These are phyloP conservation scores for Cyberlindnera euphorbiae DNA, from an alignment of 805 yeast species.

Conservation along the genomic window DNA sequence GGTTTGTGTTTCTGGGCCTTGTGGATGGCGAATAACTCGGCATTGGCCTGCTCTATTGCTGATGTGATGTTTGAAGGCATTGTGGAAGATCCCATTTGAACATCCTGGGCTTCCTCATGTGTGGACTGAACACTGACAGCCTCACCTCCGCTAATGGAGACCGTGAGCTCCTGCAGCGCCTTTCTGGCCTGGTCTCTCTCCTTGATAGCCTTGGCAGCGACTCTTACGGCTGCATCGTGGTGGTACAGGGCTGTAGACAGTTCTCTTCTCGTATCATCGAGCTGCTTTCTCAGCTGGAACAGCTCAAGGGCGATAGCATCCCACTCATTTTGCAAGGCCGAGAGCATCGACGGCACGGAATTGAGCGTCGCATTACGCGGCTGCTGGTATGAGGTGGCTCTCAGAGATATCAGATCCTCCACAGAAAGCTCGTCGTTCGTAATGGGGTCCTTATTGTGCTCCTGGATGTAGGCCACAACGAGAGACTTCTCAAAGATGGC, in stretches of 20 bases:
- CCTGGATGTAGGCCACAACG: constrained; percentile 55
- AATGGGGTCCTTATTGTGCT: constrained; percentile 73
- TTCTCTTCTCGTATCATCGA: constrained; percentile 62
- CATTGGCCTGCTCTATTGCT: constrained; percentile 12
- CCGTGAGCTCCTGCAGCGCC: constrained; percentile 57
- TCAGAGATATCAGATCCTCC: constrained; percentile 52
- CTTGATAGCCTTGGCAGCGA: constrained; percentile 67
- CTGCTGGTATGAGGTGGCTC: constrained; percentile 27
- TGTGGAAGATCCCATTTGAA: constrained; percentile 1
- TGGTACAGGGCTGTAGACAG: constrained; percentile 73
- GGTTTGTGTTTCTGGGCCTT: constrained; percentile 22
- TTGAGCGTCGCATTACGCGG: constrained; percentile 45
- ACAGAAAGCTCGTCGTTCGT: constrained; percentile 52
- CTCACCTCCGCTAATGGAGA: constrained; percentile 31
- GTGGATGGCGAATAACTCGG: constrained; percentile 18
- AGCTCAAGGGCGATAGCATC: constrained; percentile 81
- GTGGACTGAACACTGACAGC: not conserved
- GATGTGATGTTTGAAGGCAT: constrained; percentile 10
- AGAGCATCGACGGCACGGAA: constrained; percentile 74
- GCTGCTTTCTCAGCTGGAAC: constrained; percentile 68
- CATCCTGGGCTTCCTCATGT: constrained; percentile 2
- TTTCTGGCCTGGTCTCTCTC: constrained; percentile 70
- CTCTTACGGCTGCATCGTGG: constrained; percentile 87
- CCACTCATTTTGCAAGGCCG: constrained; percentile 84
- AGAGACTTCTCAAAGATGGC: constrained; percentile 62